Base-by-base conservation (phyloP, 2,329 filamentous ascomycete species). In the Cladobotryum protrusum region DNA sequence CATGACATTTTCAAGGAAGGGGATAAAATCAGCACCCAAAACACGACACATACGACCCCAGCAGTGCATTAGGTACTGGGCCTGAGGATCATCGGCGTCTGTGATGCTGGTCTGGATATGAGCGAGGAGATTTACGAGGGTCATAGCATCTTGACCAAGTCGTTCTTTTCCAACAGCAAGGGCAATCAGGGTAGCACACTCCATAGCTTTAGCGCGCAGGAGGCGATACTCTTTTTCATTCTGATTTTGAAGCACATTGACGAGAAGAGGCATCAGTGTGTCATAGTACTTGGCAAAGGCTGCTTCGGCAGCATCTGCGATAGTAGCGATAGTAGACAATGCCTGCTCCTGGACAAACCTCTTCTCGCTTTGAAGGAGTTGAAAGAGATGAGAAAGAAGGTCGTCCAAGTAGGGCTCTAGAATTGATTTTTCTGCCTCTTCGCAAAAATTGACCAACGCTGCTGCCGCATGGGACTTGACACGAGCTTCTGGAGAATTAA, bases 21-120 rank as follows among this genome's bases (percentile, higher is more conserved):
- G 91, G 12, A 97, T 77, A 69, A 99, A 99, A 60, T 96, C 91
- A 43, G 81, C 74, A 17, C 87, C 90, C 55, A 99, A 79, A 29
- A 99, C 92, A 57, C 93, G 86, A 71, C 92, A 97, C 93, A 99
- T 99, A 44, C 93, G 85, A 47, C 93, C 93, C 93, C 93, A 99
- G 73, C 93, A 99, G 76, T 99, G 93, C 71, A 99, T 88, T 34
- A 99, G 79, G 67, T 99, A 99, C 62, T 95, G 92, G 14, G 90
- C 87, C 69, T 99, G 93, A 36, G 93, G 93, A 64, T 99, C 93
- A 61, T 99, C 93, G 1, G 90, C 73, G 61, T 99, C 93, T 4
- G 84, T 86, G 54, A 97, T 93, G 63, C 79, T 86, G 59, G 83
- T 78, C 67, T 99, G 93, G 50, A 97, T 95, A 54, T 81, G 83